A percentile compares a stretch with the other conserved stretches of the same genome.
phyloP scores from a whole-genome alignment of 805 yeast genomes.

The Metschnikowia continentalis region DNA sequence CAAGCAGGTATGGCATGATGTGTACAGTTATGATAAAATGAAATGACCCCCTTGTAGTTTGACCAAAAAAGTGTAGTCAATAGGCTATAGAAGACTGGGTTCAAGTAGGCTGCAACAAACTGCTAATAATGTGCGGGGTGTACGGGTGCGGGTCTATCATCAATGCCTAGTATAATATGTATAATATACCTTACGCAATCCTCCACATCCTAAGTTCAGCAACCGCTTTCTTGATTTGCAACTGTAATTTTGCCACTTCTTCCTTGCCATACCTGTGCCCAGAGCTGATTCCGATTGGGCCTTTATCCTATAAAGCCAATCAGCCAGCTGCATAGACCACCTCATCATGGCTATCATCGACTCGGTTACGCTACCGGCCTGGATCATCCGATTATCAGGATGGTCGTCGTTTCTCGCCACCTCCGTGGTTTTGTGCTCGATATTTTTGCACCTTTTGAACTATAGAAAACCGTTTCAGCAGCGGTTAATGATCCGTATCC shows the following conservation, averaged over 20 bases:
- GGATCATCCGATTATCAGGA: conserved; percentile 19
- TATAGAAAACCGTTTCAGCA: conserved; percentile 90
- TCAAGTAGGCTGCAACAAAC: not conserved
- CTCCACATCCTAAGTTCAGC: not conserved
- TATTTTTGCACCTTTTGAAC: conserved; percentile 44
- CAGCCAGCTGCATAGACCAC: not conserved
- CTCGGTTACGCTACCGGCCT: conserved; percentile 16
- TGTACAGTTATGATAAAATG: not conserved
- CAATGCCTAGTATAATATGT: not conserved
- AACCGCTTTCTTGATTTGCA: not conserved
- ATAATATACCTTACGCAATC: not conserved
- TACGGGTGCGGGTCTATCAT: not conserved
- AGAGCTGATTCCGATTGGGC: not conserved
- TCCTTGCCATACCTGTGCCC: not conserved
- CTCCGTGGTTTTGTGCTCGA: conserved; percentile 21
- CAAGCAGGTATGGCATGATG: conserved; percentile 12
- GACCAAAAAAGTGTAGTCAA: not conserved
- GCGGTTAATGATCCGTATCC: conserved; percentile 76
- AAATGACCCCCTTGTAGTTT: not conserved
- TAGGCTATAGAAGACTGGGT: too few species aligned
- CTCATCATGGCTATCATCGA: not conserved
- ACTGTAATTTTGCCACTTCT: too few species aligned
- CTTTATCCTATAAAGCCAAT: not conserved
- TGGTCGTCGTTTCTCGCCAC: conserved; percentile 23
- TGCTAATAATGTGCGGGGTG: not conserved